These are phyloP conservation scores for Rhodosporidiobolus odoratus DNA, from an alignment of 768 basidiomycete genomes.

Conservation along the genomic window DNA sequence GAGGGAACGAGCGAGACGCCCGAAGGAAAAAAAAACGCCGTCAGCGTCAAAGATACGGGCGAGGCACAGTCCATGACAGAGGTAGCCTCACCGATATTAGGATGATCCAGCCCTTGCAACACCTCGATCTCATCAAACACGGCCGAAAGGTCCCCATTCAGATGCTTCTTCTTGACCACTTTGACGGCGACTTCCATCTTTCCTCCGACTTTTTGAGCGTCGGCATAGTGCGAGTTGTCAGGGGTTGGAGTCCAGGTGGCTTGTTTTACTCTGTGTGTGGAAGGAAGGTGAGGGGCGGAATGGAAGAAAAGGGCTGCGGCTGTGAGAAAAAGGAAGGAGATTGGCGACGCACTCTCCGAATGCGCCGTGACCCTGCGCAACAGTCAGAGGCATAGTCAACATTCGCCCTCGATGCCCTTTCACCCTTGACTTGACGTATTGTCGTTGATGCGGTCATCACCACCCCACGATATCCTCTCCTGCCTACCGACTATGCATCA, in stretches of 20 bases:
- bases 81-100: slow-evolving; percentile 60
- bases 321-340: too few species aligned
- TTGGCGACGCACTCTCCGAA: slow-evolving; percentile 11
- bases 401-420: too few species aligned
- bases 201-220: slow-evolving; percentile 34
- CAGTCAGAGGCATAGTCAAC: not conserved
- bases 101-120: slow-evolving; percentile 77
- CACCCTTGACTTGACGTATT: not conserved
- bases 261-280: slow-evolving; percentile 60
- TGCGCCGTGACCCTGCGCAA: slow-evolving; percentile 35
- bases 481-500: too few species aligned
- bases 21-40: not conserved
- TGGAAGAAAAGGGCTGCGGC: slow-evolving; percentile 37
- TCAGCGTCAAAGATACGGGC: not conserved
- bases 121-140: slow-evolving; percentile 94
- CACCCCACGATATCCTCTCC: not conserved
- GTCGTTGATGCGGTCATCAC: not conserved
- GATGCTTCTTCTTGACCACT: slow-evolving; percentile 83
- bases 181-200: slow-evolving; percentile 52
- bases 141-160: slow-evolving; percentile 55
- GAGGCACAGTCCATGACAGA: not conserved
- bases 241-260: slow-evolving; percentile 48
- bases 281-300: slow-evolving; percentile 50
- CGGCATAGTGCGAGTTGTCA: slow-evolving; percentile 34
- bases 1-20: not conserved